Conservation (phyloP, 2,329 filamentous ascomycete species). For the Monilinia aucupariae region DNA sequence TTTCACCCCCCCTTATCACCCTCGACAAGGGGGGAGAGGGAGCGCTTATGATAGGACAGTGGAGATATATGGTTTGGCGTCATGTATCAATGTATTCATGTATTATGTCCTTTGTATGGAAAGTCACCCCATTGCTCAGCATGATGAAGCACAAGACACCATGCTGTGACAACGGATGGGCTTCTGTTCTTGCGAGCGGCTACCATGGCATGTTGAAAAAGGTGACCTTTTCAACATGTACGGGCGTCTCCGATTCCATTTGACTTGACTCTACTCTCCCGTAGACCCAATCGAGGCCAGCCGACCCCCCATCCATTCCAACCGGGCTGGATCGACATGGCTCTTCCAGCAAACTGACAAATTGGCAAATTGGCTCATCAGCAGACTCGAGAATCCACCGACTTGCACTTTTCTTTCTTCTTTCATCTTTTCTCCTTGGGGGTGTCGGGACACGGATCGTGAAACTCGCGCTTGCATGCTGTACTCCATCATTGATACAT, state of each 20-base stretch:
- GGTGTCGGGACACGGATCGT: constrained; percentile 1
- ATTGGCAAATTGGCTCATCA: too few relatives aligned
- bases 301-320: too few relatives aligned
- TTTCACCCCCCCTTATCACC: not conserved
- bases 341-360: not conserved
- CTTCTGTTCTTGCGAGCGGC: not conserved
- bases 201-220: not conserved
- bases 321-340: not conserved
- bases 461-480: constrained; percentile 14
- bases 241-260: not conserved
- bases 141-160: constrained; percentile 2
- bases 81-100: too few relatives aligned
- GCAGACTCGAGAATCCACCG: not conserved
- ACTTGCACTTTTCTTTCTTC: too few relatives aligned
- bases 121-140: constrained; percentile 2
- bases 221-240: not conserved
- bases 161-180: not conserved
- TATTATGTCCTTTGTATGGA: too few relatives aligned
- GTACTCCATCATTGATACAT: constrained; percentile 1
- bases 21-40: not conserved
- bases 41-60: too few relatives aligned
- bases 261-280: not conserved
- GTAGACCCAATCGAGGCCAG: too few relatives aligned
- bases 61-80: too few relatives aligned
- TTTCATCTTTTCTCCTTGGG: too few relatives aligned